Evolutionary conservation across 2,329 filamentous ascomycete species (phyloP).

Genomic region (Fusarium sterilihyphosum): DNA sequence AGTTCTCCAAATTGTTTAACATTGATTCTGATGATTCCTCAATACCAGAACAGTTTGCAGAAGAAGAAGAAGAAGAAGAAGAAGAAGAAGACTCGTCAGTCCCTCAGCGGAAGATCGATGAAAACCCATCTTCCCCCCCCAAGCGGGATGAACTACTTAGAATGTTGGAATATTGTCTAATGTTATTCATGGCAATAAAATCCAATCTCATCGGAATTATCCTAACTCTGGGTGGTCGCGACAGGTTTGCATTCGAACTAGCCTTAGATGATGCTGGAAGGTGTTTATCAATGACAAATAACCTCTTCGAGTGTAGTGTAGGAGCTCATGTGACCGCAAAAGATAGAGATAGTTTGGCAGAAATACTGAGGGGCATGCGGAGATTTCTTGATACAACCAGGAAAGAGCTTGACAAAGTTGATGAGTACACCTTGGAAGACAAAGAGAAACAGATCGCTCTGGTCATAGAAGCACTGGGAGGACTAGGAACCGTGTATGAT

Average conservation of each 20-base stretch:
- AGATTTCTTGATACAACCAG: fast-evolving
- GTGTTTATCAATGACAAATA: fast-evolving
- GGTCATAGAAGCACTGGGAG: fast-evolving
- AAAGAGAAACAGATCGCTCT: fast-evolving
- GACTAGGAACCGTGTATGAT: fast-evolving
- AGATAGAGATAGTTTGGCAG: background rate
- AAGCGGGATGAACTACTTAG: fast-evolving
- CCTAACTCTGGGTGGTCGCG: background rate
- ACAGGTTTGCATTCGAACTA: background rate
- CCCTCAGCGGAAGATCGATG: fast-evolving
- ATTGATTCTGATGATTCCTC: background rate
- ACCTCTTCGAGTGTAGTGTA: fast-evolving
- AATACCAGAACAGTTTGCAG: fast-evolving
- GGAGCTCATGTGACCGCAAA: fast-evolving
- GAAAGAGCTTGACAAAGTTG: fast-evolving
- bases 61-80: background rate
- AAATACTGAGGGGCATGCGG: fast-evolving
- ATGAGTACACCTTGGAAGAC: fast-evolving
- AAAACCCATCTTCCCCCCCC: no score
- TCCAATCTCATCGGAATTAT: fast-evolving
- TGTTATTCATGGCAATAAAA: background rate
- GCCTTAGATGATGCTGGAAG: fast-evolving
- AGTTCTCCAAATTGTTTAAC: fast-evolving
- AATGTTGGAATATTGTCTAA: background rate
- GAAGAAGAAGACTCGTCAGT: fast-evolving